Conservation (phyloP, 2,329 filamentous ascomycete genomes). For the Colletotrichum musae region DNA sequence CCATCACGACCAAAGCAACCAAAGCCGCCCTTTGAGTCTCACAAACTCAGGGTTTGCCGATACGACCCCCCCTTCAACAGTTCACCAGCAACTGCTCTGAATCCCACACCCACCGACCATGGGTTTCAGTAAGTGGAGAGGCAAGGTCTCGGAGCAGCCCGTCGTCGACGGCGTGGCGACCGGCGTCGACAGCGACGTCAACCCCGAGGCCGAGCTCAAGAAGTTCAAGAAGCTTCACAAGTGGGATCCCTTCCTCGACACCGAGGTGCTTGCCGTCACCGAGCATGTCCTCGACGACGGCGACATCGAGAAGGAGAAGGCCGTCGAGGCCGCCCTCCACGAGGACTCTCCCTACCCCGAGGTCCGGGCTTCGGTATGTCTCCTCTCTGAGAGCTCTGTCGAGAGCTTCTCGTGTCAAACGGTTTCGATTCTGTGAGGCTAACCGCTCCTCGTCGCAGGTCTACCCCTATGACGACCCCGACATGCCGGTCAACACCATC, state of each 20-base stretch:
- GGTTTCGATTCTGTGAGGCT: no score
- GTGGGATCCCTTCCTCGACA: constrained; percentile 70
- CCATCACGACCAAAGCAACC: constrained; percentile 14
- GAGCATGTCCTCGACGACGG: constrained; percentile 61
- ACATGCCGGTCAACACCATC: constrained; percentile 70
- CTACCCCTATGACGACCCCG: constrained; percentile 57
- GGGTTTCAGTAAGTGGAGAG: constrained; percentile 58
- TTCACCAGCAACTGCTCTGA: constrained; percentile 3
- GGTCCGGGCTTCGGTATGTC: constrained; percentile 52
- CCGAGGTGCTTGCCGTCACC: constrained; percentile 66
- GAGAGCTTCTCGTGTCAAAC: no score
- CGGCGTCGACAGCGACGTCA: constrained; percentile 56
- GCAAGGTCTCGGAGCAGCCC: constrained; percentile 61
- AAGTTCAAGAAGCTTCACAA: constrained; percentile 65
- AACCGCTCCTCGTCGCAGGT: constrained; percentile 38
- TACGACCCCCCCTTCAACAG: background rate
- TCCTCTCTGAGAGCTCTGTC: background rate
- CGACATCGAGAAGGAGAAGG: constrained; percentile 60
- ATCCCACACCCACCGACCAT: constrained; percentile 13
- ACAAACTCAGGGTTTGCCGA: constrained; percentile 25
- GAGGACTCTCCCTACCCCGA: constrained; percentile 72
- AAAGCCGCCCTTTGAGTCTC: constrained; percentile 30
- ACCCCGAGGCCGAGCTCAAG: constrained; percentile 54
- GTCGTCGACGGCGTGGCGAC: constrained; percentile 54
- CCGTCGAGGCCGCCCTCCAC: constrained; percentile 62